phyloP scores from a whole-genome alignment of 345 rosid genomes.

The Lenwebbia sp. region DNA sequence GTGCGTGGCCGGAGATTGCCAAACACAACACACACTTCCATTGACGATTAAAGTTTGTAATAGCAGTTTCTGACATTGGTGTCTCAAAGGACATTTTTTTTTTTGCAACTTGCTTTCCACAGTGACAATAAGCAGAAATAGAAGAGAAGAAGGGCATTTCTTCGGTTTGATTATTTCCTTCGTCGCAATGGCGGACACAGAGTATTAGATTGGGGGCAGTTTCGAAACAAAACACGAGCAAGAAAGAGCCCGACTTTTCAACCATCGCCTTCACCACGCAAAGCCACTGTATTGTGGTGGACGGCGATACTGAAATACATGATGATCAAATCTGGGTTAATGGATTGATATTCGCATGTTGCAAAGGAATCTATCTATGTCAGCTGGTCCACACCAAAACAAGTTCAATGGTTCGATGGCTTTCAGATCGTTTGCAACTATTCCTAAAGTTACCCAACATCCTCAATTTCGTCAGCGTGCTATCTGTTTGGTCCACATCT shows the following conservation, averaged over 20 bases:
- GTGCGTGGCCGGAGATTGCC: constrained; percentile 60
- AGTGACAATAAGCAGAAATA: not conserved
- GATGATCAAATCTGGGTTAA: not conserved
- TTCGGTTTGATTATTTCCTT: not conserved
- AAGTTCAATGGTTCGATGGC: not conserved
- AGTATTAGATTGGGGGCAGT: not conserved
- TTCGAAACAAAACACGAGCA: not conserved
- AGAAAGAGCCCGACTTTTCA: not conserved
- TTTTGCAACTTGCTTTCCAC: not conserved
- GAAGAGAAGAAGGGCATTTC: not conserved
- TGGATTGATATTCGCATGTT: too few relatives aligned
- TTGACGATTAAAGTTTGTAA: constrained; percentile 9
- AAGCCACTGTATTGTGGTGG: not conserved
- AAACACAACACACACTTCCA: constrained; percentile 27
- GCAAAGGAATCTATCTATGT: not conserved
- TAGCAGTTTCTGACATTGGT: not conserved
- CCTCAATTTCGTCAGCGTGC: not conserved
- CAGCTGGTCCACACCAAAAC: not conserved
- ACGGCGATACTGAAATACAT: not conserved
- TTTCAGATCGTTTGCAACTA: not conserved
- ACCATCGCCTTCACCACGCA: not conserved
- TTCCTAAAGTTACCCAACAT: not conserved
- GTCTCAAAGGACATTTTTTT: not conserved
- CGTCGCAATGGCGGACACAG: not conserved
- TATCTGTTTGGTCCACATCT: not conserved